Percentiles rank a stretch among this genome's conserved stretches.
Conservation (phyloP, 176 grass and related monocot genomes). For the Hordeum marinum region DNA sequence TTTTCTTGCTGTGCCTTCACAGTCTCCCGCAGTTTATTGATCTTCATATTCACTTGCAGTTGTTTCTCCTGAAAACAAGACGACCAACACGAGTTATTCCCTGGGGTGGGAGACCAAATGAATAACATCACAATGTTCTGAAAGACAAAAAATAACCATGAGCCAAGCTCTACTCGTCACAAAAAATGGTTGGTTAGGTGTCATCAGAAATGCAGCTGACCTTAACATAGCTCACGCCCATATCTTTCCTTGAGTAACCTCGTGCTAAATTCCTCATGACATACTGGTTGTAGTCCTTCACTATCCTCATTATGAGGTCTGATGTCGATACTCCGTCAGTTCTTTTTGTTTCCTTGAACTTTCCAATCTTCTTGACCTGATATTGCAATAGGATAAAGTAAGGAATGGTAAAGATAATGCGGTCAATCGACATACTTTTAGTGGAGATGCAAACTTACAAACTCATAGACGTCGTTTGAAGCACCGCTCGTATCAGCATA, state of each 20-base stretch:
- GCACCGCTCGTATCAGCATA: conserved; percentile 91
- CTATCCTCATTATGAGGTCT: conserved; percentile 97
- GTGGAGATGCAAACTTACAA: conserved; percentile 44
- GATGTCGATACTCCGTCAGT: conserved; percentile 94
- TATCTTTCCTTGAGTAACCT: conserved; percentile 89
- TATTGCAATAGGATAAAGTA: not conserved
- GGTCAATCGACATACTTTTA: not conserved
- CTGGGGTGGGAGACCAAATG: not conserved
- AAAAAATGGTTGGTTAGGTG: not conserved
- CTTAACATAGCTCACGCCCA: conserved; percentile 98
- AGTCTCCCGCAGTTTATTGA: conserved; percentile 81
- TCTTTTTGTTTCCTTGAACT: conserved; percentile 96
- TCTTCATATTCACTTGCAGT: conserved; percentile 93
- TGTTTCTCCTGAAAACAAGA: conserved; percentile 78
- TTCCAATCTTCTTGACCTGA: conserved; percentile 90
- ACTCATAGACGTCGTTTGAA: conserved; percentile 92
- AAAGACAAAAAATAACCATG: not conserved
- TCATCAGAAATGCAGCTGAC: conserved; percentile 33
- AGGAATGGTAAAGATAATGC: not conserved
- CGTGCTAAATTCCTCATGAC: conserved; percentile 94
- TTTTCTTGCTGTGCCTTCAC: conserved; percentile 95
- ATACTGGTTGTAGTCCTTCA: conserved; percentile 98
- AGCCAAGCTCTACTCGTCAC: not conserved
- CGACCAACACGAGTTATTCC: not conserved
- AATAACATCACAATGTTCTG: not conserved